Evolutionary conservation across 306 rosid genomes (phyloP).

Genomic region (barrel medic (Medicago truncatula)): DNA sequence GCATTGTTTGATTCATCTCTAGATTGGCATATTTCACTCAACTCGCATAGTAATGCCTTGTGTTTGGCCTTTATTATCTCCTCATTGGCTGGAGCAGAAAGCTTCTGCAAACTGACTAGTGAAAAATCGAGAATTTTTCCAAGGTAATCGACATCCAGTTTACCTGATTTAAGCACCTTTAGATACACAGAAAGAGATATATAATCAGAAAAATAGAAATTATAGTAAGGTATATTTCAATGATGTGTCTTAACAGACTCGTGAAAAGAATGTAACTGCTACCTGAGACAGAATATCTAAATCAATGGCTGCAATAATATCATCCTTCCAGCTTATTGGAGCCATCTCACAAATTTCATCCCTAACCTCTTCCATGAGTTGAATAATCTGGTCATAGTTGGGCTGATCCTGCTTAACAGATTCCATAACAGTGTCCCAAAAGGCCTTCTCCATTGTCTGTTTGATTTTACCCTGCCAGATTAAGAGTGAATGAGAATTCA

Average conservation of each 20-base stretch:
- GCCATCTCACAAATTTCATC: slow-evolving; percentile 88
- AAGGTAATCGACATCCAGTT: slow-evolving; percentile 78
- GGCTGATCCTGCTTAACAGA: slow-evolving; percentile 70
- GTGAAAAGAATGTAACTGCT: slow-evolving; percentile 29
- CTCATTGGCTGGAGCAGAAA: slow-evolving; percentile 80
- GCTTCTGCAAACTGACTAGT: slow-evolving; percentile 77
- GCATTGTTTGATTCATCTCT: slow-evolving; percentile 58
- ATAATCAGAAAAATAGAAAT: slow-evolving; percentile 29
- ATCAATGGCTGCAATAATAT: slow-evolving; percentile 76
- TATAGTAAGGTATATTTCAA: slow-evolving; percentile 24
- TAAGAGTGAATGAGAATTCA: slow-evolving; percentile 13
- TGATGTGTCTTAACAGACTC: slow-evolving; percentile 22
- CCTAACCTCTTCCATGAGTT: slow-evolving; percentile 82
- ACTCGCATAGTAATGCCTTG: slow-evolving; percentile 62
- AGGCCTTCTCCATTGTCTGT: slow-evolving; percentile 85
- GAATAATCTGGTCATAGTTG: slow-evolving; percentile 72
- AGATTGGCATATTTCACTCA: slow-evolving; percentile 68
- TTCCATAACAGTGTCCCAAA: slow-evolving; percentile 88
- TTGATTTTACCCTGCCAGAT: slow-evolving; percentile 70
- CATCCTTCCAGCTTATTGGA: slow-evolving; percentile 84
- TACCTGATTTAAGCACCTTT: slow-evolving; percentile 82
- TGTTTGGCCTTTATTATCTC: slow-evolving; percentile 65
- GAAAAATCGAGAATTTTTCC: slow-evolving; percentile 86
- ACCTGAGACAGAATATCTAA: slow-evolving; percentile 82
- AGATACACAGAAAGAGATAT: slow-evolving; percentile 36